Conservation (phyloP, 805 yeast genomes). For the Clavispora santaluciae region DNA sequence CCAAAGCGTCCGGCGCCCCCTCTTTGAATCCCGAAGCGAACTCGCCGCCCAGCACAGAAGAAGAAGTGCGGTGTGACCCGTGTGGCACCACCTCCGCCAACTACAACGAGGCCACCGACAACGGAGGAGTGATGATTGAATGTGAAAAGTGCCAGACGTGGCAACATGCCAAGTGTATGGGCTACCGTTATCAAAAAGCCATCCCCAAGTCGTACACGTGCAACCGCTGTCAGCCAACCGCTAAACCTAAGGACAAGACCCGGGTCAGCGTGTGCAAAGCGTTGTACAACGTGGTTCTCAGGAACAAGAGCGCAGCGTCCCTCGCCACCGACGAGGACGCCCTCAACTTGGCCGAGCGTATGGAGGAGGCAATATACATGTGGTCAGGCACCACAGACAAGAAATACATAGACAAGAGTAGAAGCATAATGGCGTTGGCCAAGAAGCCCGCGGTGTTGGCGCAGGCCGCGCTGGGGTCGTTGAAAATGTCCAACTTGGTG, state of each 20-base stretch:
- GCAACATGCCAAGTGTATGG: constrained; percentile 68
- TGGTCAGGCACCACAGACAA: constrained; percentile 28
- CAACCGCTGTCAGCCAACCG: constrained; percentile 45
- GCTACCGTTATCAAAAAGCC: constrained; percentile 34
- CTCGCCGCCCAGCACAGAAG: too few species aligned
- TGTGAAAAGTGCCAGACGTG: constrained; percentile 65
- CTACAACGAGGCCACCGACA: constrained; percentile 53
- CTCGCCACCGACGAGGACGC: constrained; percentile 31
- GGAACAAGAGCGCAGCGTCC: constrained; percentile 28
- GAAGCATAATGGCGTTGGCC: constrained; percentile 60
- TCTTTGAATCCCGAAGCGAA: constrained; percentile 14
- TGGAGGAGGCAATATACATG: constrained; percentile 48
- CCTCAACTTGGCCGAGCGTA: constrained; percentile 41
- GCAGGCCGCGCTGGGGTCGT: constrained; percentile 49
- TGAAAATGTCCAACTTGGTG: constrained; percentile 57
- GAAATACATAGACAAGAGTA: constrained; percentile 61
- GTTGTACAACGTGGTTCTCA: constrained; percentile 41
- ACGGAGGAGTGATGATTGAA: constrained; percentile 54
- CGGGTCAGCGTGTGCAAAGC: constrained; percentile 49
- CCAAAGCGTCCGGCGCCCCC: constrained; percentile 1
- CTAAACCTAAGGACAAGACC: constrained; percentile 27
- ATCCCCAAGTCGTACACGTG: constrained; percentile 51
- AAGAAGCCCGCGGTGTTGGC: constrained; percentile 55
- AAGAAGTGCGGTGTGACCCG: constrained; percentile 50
- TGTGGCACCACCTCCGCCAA: constrained; percentile 59